phyloP scores from a whole-genome alignment of 345 rosid species.

The Stellera chamaejasme region DNA sequence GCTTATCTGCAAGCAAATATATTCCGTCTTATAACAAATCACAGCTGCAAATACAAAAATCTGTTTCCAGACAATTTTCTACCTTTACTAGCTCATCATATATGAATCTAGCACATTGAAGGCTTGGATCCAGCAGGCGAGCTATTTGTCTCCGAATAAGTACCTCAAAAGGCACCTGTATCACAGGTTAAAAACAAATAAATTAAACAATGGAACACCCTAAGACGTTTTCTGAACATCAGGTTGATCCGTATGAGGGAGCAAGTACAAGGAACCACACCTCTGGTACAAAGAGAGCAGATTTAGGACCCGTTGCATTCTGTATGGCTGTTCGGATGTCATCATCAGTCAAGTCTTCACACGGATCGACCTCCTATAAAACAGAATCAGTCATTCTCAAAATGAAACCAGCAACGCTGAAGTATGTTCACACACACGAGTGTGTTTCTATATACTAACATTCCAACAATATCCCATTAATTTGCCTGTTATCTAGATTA shows the following conservation, averaged over 20 bases:
- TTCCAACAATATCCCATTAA: too few relatives aligned
- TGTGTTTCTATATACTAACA: too few relatives aligned
- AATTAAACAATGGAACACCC: conserved; percentile 6
- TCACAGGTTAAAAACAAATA: conserved; percentile 8
- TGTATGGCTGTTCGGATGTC: conserved; percentile 59
- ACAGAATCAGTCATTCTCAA: not conserved
- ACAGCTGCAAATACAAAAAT: not conserved
- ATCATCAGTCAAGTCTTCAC: conserved; percentile 50
- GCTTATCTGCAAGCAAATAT: conserved; percentile 37
- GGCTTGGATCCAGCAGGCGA: conserved; percentile 57
- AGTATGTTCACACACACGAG: too few relatives aligned
- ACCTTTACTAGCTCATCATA: conserved; percentile 65
- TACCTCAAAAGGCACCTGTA: conserved; percentile 69
- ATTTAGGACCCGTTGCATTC: conserved; percentile 55
- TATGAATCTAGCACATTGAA: conserved; percentile 55
- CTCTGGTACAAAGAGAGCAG: conserved; percentile 59
- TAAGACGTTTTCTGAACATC: not conserved
- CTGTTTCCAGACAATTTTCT: conserved; percentile 2
- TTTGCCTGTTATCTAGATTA: too few relatives aligned
- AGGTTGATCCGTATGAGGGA: not conserved
- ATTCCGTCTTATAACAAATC: not conserved
- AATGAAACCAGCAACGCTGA: too few relatives aligned
- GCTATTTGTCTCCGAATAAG: conserved; percentile 56
- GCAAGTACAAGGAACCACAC: conserved; percentile 16
- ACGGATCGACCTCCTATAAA: conserved; percentile 62